phyloP scores from a whole-genome alignment of 1,139 yeast species.

The Kodamaea suecica region DNA sequence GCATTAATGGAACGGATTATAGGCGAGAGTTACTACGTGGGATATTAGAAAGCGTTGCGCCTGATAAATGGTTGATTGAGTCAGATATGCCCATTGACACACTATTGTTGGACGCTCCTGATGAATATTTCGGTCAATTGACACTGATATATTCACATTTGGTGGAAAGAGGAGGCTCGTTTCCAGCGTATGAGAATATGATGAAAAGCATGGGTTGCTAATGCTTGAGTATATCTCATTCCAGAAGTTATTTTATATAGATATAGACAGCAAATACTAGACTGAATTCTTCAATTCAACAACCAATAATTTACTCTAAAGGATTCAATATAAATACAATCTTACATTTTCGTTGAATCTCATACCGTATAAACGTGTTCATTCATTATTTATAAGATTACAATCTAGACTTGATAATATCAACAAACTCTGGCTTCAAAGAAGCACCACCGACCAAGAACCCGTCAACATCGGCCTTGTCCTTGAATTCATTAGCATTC shows the following conservation, averaged over 20 bases:
- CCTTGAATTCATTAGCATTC: conserved; percentile 88
- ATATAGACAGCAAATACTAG: too few species aligned
- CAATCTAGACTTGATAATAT: conserved; percentile 88
- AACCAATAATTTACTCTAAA: too few species aligned
- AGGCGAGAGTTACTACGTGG: conserved; percentile 22
- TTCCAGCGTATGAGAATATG: conserved; percentile 7
- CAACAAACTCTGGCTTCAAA: conserved; percentile 95
- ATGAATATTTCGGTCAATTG: conserved; percentile 20
- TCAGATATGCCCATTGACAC: conserved; percentile 37
- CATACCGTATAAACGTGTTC: too few species aligned
- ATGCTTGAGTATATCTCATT: too few species aligned
- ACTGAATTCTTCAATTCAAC: too few species aligned
- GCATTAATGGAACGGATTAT: conserved; percentile 47
- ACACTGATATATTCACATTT: conserved; percentile 16
- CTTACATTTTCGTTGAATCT: too few species aligned
- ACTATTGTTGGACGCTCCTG: conserved; percentile 14
- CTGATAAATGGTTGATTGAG: conserved; percentile 32
- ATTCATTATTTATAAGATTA: conserved; percentile 29
- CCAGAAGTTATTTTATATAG: too few species aligned
- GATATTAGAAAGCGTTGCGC: conserved; percentile 23
- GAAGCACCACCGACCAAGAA: conserved; percentile 99
- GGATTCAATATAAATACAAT: too few species aligned
- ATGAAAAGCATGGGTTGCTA: background rate
- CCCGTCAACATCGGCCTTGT: conserved; percentile 93
- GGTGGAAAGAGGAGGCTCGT: conserved; percentile 2